These are phyloP conservation scores for Papiliotrema nemorosa DNA, from an alignment of 1,284 basidiomycete species.

Conservation along the genomic window DNA sequence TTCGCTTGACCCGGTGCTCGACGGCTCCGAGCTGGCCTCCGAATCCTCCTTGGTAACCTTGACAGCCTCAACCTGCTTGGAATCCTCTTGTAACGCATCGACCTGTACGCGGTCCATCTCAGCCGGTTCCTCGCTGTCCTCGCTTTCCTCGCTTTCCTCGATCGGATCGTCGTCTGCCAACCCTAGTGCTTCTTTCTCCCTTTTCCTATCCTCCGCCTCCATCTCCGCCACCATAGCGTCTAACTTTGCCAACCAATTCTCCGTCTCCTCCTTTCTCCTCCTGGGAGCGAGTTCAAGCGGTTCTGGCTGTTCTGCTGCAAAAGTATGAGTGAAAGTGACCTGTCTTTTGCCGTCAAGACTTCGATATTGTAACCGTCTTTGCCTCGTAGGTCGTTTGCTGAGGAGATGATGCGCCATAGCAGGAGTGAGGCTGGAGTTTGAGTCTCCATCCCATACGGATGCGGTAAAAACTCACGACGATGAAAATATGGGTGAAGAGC, in stretches of 20 bases:
- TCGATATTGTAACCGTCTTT: conserved; percentile 1
- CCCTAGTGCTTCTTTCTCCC: not conserved
- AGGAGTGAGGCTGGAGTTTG: not conserved
- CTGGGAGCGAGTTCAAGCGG: not conserved
- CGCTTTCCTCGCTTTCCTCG: too few relatives aligned
- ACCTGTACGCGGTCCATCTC: too few relatives aligned
- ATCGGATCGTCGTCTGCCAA: not conserved
- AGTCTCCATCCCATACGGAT: too few relatives aligned
- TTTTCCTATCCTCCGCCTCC: conserved; percentile 2
- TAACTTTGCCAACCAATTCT: not conserved
- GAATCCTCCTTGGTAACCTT: not conserved
- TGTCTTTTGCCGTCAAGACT: not conserved
- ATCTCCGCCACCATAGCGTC: not conserved
- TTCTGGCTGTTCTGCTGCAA: not conserved
- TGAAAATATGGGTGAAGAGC: not conserved
- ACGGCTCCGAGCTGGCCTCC: too few relatives aligned
- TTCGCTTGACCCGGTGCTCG: too few relatives aligned
- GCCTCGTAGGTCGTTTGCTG: not conserved
- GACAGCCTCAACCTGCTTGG: not conserved
- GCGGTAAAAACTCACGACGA: not conserved
- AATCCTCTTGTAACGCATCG: too few relatives aligned
- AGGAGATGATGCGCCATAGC: conserved; percentile 1
- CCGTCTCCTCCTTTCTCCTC: not conserved
- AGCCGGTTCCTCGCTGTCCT: too few relatives aligned
- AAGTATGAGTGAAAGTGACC: not conserved